phyloP scores from a whole-genome alignment of 164 flowering plant species.

The Dillenia suffruticosa region DNA sequence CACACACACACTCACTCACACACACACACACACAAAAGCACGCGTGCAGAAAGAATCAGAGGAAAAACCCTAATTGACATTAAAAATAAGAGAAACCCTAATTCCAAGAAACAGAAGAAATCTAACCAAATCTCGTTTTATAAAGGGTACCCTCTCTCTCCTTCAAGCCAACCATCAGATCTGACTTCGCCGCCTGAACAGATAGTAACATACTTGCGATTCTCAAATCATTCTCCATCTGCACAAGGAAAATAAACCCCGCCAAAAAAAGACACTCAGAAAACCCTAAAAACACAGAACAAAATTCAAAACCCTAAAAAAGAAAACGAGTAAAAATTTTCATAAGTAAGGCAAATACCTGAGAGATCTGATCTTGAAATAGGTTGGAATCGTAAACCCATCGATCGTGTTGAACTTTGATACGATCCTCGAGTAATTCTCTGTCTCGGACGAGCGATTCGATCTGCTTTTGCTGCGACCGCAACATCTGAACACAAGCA shows the following conservation, averaged over 20 bases:
- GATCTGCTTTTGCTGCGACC: conserved; percentile 40
- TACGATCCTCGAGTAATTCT: conserved; percentile 35
- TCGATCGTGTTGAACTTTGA: conserved; percentile 33
- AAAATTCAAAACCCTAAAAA: conserved; percentile 13
- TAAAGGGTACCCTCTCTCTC: conserved; percentile 34
- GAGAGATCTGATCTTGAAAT: conserved; percentile 35
- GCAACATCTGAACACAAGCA: conserved; percentile 26
- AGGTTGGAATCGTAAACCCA: conserved; percentile 41
- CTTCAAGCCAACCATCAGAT: conserved; percentile 42
- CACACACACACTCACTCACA: too few relatives aligned
- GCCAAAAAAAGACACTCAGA: background rate
- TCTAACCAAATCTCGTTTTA: conserved; percentile 47
- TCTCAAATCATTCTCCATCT: conserved; percentile 39
- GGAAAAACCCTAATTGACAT: background rate
- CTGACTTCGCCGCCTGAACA: conserved; percentile 36
- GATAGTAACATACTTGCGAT: conserved; percentile 24
- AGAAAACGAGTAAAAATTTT: background rate
- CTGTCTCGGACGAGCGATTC: conserved; percentile 38
- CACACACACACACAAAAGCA: background rate
- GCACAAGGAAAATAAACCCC: conserved; percentile 8
- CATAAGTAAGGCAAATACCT: conserved; percentile 21
- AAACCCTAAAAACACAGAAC: conserved; percentile 3
- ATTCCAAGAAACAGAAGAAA: background rate
- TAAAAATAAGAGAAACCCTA: background rate
- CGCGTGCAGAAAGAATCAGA: background rate